Percentiles rank a stretch among this genome's conserved stretches.
Evolutionary conservation across 2,329 filamentous ascomycete species (phyloP).

Genomic region (Penicillium sclerotigenum): DNA sequence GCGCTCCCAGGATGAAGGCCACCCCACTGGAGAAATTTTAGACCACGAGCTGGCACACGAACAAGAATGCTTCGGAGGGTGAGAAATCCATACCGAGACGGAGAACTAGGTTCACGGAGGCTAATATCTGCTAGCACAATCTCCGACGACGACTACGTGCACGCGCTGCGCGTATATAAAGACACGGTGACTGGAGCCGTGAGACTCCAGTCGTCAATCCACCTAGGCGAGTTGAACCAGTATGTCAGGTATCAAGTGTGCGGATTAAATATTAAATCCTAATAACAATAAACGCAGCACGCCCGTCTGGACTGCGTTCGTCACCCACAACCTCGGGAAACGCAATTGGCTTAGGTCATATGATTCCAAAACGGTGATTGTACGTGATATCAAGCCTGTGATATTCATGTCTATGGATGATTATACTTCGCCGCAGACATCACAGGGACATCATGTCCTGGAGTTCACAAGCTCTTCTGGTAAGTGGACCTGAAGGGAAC

Average conservation of each 20-base stretch:
- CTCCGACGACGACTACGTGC: slow-evolving; percentile 50
- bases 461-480: slow-evolving; percentile 36
- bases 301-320: slow-evolving; percentile 61
- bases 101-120: neutral
- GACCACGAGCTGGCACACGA: slow-evolving; percentile 52
- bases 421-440: slow-evolving; percentile 44
- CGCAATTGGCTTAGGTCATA: slow-evolving; percentile 49
- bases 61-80: slow-evolving; percentile 51
- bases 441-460: slow-evolving; percentile 40
- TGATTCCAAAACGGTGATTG: slow-evolving; percentile 43
- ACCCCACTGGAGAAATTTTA: slow-evolving; percentile 41
- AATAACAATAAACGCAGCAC: slow-evolving; percentile 34
- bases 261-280: neutral
- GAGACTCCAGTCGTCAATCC: slow-evolving; percentile 56
- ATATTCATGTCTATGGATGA: slow-evolving; percentile 50
- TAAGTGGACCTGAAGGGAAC: slow-evolving; percentile 14
- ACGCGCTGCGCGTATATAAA: slow-evolving; percentile 54
- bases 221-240: slow-evolving; percentile 51
- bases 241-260: slow-evolving; percentile 19
- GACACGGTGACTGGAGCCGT: slow-evolving; percentile 53
- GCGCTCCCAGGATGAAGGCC: slow-evolving; percentile 53
- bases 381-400: slow-evolving; percentile 52
- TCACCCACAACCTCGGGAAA: slow-evolving; percentile 48
- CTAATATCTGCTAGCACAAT: slow-evolving; percentile 46
- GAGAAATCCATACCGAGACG: slow-evolving; percentile 12